Conservation (phyloP, 129 eudicot species). For the Rutidosis leptorrhynchoides region DNA sequence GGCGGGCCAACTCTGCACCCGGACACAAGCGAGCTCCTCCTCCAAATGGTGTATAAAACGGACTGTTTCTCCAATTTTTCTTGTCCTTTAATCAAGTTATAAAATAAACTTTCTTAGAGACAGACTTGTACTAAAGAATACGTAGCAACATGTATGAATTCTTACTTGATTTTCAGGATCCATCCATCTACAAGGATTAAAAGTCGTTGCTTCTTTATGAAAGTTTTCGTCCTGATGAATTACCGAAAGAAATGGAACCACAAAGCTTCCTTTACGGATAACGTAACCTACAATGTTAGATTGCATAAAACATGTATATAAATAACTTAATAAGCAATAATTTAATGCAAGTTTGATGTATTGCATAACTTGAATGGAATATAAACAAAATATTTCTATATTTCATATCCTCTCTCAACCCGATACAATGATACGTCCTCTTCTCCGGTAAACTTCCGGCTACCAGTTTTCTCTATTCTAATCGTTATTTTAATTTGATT, state of each 20-base stretch:
- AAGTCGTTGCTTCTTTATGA: slow-evolving; percentile 43
- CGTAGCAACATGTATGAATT: not conserved
- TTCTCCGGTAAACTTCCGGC: too few relatives aligned
- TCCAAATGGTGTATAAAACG: slow-evolving; percentile 72
- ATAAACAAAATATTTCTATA: too few relatives aligned
- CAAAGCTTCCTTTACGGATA: slow-evolving; percentile 75
- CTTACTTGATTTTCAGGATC: slow-evolving; percentile 51
- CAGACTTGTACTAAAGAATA: not conserved
- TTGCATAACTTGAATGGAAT: not conserved
- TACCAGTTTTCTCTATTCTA: too few relatives aligned
- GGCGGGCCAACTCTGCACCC: slow-evolving; percentile 84
- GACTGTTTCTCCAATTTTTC: slow-evolving; percentile 75
- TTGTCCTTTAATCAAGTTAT: slow-evolving; percentile 43
- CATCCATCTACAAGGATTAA: slow-evolving; percentile 80
- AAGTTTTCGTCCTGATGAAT: slow-evolving; percentile 55
- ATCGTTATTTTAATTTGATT: too few relatives aligned
- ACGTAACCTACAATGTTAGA: slow-evolving; percentile 40
- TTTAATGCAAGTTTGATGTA: not conserved
- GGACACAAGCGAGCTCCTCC: slow-evolving; percentile 86
- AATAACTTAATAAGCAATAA: not conserved
- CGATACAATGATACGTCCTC: too few relatives aligned
- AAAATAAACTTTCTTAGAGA: slow-evolving; percentile 4
- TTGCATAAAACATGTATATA: slow-evolving; percentile 1
- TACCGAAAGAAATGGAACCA: slow-evolving; percentile 76
- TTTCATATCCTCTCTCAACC: too few relatives aligned